Base-by-base conservation (phyloP, 148 eudicot genomes). In the Rhododendron ovatum region DNA sequence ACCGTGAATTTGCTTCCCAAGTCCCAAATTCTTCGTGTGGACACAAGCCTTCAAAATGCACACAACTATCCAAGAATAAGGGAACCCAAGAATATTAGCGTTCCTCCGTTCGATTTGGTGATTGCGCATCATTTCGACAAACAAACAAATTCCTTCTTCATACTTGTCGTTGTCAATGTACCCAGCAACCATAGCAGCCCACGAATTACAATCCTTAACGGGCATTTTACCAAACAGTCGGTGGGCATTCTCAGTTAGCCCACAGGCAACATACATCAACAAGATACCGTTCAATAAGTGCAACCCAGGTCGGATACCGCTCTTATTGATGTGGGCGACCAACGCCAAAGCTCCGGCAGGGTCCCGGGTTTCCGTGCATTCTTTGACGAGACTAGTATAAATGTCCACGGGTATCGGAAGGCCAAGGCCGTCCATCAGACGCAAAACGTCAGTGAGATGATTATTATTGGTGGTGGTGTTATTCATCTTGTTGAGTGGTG, bases 1-100 rank as follows among this genome's bases (percentile, higher is more conserved):
- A 28, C 95, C 93, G 83, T 96, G 98, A 84, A 95, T 88, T 87
- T 91, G 90, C 83, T 82, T 91, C 85, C 98, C 98, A 74, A 96
- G 80, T 74, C 81, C 85, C 78, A 94, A 79, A 35, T 89, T 84
- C 88, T 77, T 48, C 26, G 87, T 84, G 18, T 65, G 76, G 15
- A 86, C 88, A 89, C 99, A 96, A 3, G 94, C 96, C 88, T 91
- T 92, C 9, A 96, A 90, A 85, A 92, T 91, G 87, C 95, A 92
- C 77, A 88, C 92, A 37, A 96, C 57, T 33, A 93, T 88, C 85
- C 92, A 91, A 74, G 90, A 86, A 79, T 88, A 85, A 2, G 90
- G 89, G 55, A 93, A 85, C 7, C 80, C 81, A 73, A 91, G 71
- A 28, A 84, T 78, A 28, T 14, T 51, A 55, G 67, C 85, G 77